Base-by-base conservation (phyloP, 2,329 filamentous ascomycete genomes). In the Cordyceps cicadae region DNA sequence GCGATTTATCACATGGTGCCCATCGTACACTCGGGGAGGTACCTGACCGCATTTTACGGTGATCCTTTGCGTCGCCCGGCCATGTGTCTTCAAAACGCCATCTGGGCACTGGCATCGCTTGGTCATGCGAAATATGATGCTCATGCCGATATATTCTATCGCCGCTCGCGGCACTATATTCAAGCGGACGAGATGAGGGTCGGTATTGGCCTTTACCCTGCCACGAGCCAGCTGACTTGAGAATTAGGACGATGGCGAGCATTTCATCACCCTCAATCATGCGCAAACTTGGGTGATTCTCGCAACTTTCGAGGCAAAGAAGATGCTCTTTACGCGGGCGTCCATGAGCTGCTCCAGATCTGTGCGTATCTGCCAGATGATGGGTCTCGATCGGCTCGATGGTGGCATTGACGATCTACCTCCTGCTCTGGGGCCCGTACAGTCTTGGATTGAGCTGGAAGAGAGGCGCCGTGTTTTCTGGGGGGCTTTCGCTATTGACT, bases 381-480 rank as follows among this genome's bases (percentile, higher is more conserved):
- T 96, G 83, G 90, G 91, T 1, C 77, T 97, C 41, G 89, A 95
- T 72, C 82, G 87, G 29, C 71, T 95, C 43, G 91, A 96, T 70
- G 85, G 84, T 5, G 73, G 76, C 1, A 80, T 80, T 0, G 70
- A 86, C 14, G 85, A 88, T 60, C 82, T 90, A 46, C 89, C 92
- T 64, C 88, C 91, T 59, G 88, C 87, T 49, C 70, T 97, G 8
- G 78, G 84, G 3, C 87, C 90, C 1, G 80, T 91, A 0, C 83
- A 82, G 66, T 89, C 91, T 68, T 96, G 90, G 90, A 86, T 84
- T 0, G 93, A 97, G 63, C 64, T 78, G 21, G 79, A 82, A 62
- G 92, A 97, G 72, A 81, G 92, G 56, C 82, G 93, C 62, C 81
- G 93, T 65, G 87, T 89, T 0, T 96, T 96, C 67, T 97, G 93